A percentile compares a stretch with the other conserved stretches of the same genome.
These are phyloP conservation scores for Mycena rebaudengoi DNA, from an alignment of 768 basidiomycete genomes.

Conservation along the genomic window DNA sequence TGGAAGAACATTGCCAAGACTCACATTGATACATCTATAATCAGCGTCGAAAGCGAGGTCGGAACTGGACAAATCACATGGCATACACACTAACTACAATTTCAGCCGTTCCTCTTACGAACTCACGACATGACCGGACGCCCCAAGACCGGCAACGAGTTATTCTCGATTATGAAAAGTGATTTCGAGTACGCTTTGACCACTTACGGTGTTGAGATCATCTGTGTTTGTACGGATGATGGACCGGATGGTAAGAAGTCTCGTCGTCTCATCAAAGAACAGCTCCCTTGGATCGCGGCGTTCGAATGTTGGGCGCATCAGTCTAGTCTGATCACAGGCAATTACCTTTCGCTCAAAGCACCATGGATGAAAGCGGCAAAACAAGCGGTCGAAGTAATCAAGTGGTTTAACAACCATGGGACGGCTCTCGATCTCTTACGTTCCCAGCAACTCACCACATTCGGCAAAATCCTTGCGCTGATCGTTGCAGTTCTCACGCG, in stretches of 20 bases:
- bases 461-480: conserved; percentile 23
- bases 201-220: too few relatives aligned
- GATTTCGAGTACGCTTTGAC: too few relatives aligned
- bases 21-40: conserved; percentile 31
- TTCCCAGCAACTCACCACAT: conserved; percentile 17
- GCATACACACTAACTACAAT: too few relatives aligned
- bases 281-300: too few relatives aligned
- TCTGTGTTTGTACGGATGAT: too few relatives aligned
- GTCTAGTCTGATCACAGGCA: conserved; percentile 36
- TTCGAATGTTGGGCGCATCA: too few relatives aligned
- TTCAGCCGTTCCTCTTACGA: conserved; percentile 28
- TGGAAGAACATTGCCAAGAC: conserved; percentile 40
- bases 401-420: conserved; percentile 40
- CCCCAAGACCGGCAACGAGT: conserved; percentile 35
- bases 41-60: conserved; percentile 36
- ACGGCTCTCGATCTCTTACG: conserved; percentile 29
- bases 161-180: too few relatives aligned
- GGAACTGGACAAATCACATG: too few relatives aligned
- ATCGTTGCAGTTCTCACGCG: conserved; percentile 25
- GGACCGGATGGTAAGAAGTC: conserved; percentile 29
- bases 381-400: conserved; percentile 27
- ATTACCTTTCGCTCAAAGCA: too few relatives aligned
- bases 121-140: conserved; percentile 31
- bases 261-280: conserved; percentile 18
- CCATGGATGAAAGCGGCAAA: conserved; percentile 9